Conservation (phyloP, 257 asterid species). For the Ilex asprella region DNA sequence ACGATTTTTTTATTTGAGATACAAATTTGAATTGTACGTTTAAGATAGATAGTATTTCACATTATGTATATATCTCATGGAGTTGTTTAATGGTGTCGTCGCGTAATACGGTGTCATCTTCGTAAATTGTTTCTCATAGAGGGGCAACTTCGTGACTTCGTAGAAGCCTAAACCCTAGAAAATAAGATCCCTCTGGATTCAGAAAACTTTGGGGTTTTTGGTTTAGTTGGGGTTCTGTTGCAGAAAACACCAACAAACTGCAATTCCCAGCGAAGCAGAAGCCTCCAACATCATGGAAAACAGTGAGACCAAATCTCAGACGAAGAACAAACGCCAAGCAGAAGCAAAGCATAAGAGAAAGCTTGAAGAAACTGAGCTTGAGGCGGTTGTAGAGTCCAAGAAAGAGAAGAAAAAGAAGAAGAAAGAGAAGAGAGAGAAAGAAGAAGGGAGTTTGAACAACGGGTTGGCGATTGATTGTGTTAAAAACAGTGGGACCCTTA, state of each 20-base stretch:
- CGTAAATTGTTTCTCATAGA: too few relatives aligned
- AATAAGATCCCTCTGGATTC: background rate
- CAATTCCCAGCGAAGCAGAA: slow-evolving; percentile 17
- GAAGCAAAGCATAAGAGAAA: slow-evolving; percentile 50
- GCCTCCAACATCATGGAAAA: slow-evolving; percentile 23
- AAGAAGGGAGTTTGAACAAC: slow-evolving; percentile 15
- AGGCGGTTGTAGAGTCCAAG: slow-evolving; percentile 24
- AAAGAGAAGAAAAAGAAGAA: slow-evolving; percentile 32
- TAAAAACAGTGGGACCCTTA: background rate
- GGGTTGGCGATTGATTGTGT: slow-evolving; percentile 11
- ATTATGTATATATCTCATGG: too few relatives aligned
- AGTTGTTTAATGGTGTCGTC: too few relatives aligned
- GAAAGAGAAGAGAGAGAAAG: slow-evolving; percentile 25
- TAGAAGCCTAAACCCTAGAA: slow-evolving; percentile 21
- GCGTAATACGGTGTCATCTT: too few relatives aligned
- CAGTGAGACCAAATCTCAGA: slow-evolving; percentile 41
- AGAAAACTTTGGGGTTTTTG: slow-evolving; percentile 29
- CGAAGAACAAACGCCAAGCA: slow-evolving; percentile 24
- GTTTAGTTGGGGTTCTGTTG: background rate
- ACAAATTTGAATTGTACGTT: too few relatives aligned
- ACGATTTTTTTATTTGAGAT: too few relatives aligned
- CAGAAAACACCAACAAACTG: slow-evolving; percentile 2
- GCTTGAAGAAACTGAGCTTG: slow-evolving; percentile 43
- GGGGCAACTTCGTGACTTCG: too few relatives aligned
- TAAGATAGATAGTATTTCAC: too few relatives aligned